Conservation (phyloP, 2,329 filamentous ascomycete species). For the Penicillium thymicola region DNA sequence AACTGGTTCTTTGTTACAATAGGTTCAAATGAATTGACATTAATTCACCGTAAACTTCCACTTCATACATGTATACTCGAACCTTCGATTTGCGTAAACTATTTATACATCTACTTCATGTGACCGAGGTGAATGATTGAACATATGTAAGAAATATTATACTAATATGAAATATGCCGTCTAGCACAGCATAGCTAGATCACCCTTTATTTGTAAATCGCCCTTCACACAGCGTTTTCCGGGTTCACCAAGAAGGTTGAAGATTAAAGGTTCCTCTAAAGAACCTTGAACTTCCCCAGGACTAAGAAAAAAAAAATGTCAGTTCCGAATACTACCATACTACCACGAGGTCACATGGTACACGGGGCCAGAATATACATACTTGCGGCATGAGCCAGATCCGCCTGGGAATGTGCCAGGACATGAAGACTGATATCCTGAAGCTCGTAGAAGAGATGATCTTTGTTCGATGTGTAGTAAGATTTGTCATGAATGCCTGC, state of each 20-base stretch:
- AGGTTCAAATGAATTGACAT: neutral
- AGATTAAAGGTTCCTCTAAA: neutral
- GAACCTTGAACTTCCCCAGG: constrained; percentile 18
- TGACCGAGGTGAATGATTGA: neutral
- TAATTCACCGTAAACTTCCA: neutral
- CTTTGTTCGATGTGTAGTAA: constrained; percentile 20
- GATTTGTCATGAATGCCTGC: constrained; percentile 17
- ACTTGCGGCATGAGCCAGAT: constrained; percentile 16
- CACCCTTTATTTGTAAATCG: neutral
- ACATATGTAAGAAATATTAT: neutral
- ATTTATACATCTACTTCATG: neutral
- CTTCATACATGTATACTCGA: neutral
- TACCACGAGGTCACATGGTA: neutral
- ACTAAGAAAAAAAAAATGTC: constrained; percentile 3
- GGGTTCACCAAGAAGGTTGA: neutral
- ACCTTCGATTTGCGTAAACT: neutral
- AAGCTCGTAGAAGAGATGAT: constrained; percentile 16
- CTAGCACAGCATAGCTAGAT: neutral
- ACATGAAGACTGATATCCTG: constrained; percentile 21
- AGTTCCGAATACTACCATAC: neutral
- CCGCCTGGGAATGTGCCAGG: constrained; percentile 15
- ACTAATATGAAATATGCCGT: neutral
- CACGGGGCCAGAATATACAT: constrained; percentile 2
- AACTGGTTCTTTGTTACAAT: neutral
- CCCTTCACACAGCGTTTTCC: neutral